These are phyloP conservation scores for Ophiosphaerella narmari DNA, from an alignment of 2,329 filamentous ascomycete species.

Conservation along the genomic window DNA sequence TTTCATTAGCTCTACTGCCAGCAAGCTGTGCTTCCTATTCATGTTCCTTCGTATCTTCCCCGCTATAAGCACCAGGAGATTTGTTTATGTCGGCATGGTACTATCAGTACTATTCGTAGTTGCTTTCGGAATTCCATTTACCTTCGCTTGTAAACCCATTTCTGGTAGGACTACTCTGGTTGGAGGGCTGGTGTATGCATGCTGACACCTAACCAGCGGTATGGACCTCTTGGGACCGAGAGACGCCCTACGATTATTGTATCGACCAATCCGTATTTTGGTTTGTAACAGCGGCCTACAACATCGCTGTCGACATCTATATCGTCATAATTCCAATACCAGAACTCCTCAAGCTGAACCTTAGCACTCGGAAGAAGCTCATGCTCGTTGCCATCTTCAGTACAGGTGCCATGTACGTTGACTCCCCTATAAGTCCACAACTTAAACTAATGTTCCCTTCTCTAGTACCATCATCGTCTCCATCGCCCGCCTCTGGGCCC, in stretches of 20 bases:
- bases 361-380: constrained; percentile 11
- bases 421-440: background rate
- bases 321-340: constrained; percentile 14
- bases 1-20: constrained; percentile 23
- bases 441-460: background rate
- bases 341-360: constrained; percentile 10
- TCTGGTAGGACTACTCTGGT: background rate
- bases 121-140: constrained; percentile 19
- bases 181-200: background rate
- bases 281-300: constrained; percentile 10
- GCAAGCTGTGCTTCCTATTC: constrained; percentile 31
- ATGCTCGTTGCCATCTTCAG: constrained; percentile 14
- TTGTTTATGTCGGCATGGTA: constrained; percentile 9
- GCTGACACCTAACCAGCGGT: background rate
- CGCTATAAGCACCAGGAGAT: constrained; percentile 7
- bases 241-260: constrained; percentile 10
- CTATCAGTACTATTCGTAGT: constrained; percentile 10
- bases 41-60: constrained; percentile 36
- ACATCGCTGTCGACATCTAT: constrained; percentile 12
- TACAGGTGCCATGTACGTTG: constrained; percentile 12
- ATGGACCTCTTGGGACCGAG: constrained; percentile 13
- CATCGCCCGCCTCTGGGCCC: constrained; percentile 45
- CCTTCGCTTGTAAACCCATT: constrained; percentile 12
- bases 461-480: constrained; percentile 42
- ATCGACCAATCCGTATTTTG: constrained; percentile 14